A percentile compares a stretch with the other conserved stretches of the same genome.
Evolutionary conservation across 345 rosid species (phyloP).

Genomic region (Linum tenue): DNA sequence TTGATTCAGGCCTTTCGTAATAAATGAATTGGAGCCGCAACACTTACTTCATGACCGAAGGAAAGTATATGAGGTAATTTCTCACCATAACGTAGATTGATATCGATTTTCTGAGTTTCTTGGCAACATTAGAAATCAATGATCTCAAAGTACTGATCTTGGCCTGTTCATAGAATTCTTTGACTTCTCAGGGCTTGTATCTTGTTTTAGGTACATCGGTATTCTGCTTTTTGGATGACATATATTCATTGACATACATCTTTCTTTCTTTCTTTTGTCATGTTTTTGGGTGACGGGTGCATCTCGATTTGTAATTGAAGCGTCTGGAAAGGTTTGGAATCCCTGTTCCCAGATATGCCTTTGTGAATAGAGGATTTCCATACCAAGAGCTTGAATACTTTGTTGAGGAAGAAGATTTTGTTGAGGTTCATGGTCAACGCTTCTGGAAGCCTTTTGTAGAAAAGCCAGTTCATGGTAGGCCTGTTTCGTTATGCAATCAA

Average conservation of each 20-base stretch:
- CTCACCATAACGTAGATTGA: neutral
- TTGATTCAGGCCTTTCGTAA: constrained; percentile 77
- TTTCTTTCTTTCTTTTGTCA: neutral
- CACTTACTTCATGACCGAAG: constrained; percentile 98
- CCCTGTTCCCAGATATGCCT: constrained; percentile 94
- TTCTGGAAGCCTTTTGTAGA: constrained; percentile 99
- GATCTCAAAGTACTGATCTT: neutral
- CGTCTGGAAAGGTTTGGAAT: constrained; percentile 86
- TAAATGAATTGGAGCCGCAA: constrained; percentile 84
- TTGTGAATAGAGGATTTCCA: constrained; percentile 76
- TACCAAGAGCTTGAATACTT: constrained; percentile 82
- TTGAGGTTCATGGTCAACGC: constrained; percentile 84
- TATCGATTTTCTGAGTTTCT: constrained; percentile 3
- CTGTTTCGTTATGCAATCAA: constrained; percentile 3
- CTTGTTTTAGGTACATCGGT: constrained; percentile 4
- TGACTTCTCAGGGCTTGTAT: constrained; percentile 5
- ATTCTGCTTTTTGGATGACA: constrained; percentile 8
- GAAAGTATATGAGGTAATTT: constrained; percentile 86
- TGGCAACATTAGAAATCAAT: neutral
- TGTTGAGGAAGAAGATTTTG: constrained; percentile 89
- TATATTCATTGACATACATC: constrained; percentile 12
- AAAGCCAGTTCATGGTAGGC: constrained; percentile 89
- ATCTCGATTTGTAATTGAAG: constrained; percentile 19
- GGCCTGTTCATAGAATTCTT: neutral
- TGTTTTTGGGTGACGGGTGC: constrained; percentile 12